These are phyloP conservation scores for Viridothelium virens DNA, from an alignment of 495 filamentous ascomycete genomes.

Conservation along the genomic window DNA sequence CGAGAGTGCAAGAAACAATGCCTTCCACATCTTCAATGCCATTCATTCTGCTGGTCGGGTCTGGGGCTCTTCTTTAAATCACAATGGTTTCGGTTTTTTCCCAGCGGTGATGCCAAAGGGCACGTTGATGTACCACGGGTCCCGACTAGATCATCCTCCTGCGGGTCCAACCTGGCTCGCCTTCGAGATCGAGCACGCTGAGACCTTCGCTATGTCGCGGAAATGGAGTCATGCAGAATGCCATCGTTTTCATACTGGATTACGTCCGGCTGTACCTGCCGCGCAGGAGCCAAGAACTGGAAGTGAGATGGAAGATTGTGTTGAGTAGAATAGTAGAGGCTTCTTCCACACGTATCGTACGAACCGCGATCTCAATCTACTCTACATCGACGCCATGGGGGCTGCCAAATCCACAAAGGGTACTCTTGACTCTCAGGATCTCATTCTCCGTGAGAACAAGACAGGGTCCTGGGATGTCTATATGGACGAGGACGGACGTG, in stretches of 20 bases:
- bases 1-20: neutral
- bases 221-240: neutral
- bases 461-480: neutral
- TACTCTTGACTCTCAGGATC: neutral
- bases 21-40: neutral
- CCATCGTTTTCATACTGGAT: neutral
- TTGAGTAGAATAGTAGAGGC: neutral
- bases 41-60: neutral
- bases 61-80: neutral
- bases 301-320: neutral
- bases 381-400: neutral
- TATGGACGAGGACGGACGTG: neutral
- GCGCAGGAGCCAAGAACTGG: neutral
- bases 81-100: neutral
- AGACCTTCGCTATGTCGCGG: neutral
- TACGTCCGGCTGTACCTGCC: neutral
- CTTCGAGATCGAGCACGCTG: neutral
- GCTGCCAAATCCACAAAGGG: neutral
- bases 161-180: neutral
- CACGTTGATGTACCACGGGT: neutral
- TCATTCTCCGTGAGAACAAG: neutral
- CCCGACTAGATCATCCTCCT: neutral
- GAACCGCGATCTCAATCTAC: neutral
- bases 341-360: neutral
- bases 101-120: neutral